A percentile compares a stretch with the other conserved stretches of the same genome.
These are phyloP conservation scores for Danielia reshetovae DNA, from an alignment of 805 yeast species.

Conservation along the genomic window DNA sequence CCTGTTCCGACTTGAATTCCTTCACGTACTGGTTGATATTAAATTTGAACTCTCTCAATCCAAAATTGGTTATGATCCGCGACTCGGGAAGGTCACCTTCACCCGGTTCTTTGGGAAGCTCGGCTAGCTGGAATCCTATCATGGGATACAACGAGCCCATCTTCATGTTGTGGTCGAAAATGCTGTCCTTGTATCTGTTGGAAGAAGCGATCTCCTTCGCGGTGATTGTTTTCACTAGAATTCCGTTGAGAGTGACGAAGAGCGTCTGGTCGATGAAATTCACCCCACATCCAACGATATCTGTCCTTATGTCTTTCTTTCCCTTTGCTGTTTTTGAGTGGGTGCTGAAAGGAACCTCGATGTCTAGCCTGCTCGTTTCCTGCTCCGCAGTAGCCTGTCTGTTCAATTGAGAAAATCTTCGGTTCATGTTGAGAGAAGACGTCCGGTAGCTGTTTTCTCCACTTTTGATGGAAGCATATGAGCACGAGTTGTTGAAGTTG, in stretches of 20 bases:
- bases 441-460: constrained; percentile 27
- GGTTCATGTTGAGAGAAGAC: constrained; percentile 31
- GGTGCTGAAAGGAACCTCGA: constrained; percentile 35
- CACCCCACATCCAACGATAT: constrained; percentile 80
- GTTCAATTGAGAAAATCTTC: constrained; percentile 31
- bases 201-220: constrained; percentile 11
- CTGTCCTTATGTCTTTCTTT: constrained; percentile 43
- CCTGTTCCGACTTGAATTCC: constrained; percentile 32
- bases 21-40: constrained; percentile 55
- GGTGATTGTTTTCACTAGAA: constrained; percentile 22
- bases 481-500: constrained; percentile 36
- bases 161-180: constrained; percentile 21
- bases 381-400: constrained; percentile 23
- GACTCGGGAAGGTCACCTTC: constrained; percentile 9
- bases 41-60: constrained; percentile 52
- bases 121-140: constrained; percentile 15
- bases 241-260: constrained; percentile 82
- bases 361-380: constrained; percentile 31
- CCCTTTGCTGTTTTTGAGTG: constrained; percentile 15
- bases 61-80: constrained; percentile 50
- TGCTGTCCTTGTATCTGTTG: constrained; percentile 39
- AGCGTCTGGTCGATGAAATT: constrained; percentile 60
- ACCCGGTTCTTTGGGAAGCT: constrained; percentile 1
- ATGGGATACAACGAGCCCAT: constrained; percentile 13
- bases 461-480: constrained; percentile 34